Evolutionary conservation across 1,284 basidiomycete species (phyloP), one percentile per base, ranked within the genome.

Genomic region (Tremellales sp.): DNA sequence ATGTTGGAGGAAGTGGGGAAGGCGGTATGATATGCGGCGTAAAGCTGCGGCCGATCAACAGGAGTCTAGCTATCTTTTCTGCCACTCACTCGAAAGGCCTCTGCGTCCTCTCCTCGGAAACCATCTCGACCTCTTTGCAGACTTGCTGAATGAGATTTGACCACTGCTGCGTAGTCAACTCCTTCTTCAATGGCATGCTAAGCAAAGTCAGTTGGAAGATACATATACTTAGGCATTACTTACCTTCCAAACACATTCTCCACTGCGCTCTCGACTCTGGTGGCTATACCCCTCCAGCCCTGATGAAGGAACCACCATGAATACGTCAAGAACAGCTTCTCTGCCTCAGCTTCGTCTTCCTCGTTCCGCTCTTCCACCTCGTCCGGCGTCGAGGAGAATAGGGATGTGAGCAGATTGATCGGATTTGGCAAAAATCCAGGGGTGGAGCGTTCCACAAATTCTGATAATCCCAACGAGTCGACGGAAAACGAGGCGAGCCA

Each of bases 221-320:
- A 8, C 14, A 25, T 39, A 14, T 21, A 13, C 33, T 6, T 21
- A 19, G 28, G 2, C 16, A 14, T 16, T 19, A 53, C 61, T 52
- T 32, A 66, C 67, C 47, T 45, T 35, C 65, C 67, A 47, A 70
- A 70, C 8, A 70, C 65, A 37, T 58, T 52, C 27, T 60, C 54
- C 10, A 72, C 70, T 24, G 59, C 65, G 1, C 31, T 24, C 28
- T 68, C 65, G 1, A 71, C 67, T 21, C 64, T 50, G 4, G 43
- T 48, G 1, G 60, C 60, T 13, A 73, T 41, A 16, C 48, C 54
- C 31, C 57, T 61, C 71, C 71, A 73, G 1, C 71, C 71, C 42
- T 69, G 65, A 52, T 73, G 63, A 25, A 73, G 50, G 5, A 72
- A 51, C 70, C 70, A 72, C 71, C 71, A 73, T 28, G 66, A 69